Percentiles rank a stretch among this genome's conserved stretches.
Conservation (phyloP, 1,139 yeast genomes). For the Suhomyces choctaworum region DNA sequence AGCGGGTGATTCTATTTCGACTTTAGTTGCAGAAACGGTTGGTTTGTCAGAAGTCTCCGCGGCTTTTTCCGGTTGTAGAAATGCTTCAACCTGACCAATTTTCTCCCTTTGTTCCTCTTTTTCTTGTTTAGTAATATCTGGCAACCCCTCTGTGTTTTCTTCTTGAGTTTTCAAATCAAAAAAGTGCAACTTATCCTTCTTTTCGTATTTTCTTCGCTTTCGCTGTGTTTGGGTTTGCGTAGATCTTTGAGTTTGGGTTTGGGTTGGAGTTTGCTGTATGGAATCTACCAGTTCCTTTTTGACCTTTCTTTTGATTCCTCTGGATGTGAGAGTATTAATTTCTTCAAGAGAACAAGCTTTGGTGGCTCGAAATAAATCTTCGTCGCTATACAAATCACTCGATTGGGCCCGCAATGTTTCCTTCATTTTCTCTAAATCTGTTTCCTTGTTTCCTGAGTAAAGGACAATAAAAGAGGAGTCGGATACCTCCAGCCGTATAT, state of each 20-base stretch:
- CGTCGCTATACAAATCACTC: slow-evolving; percentile 4
- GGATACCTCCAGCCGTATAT: slow-evolving; percentile 4
- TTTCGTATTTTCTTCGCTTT: slow-evolving; percentile 35
- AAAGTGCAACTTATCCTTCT: slow-evolving; percentile 35
- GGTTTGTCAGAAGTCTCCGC: not conserved
- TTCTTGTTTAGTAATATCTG: not conserved
- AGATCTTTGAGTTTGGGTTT: slow-evolving; percentile 3
- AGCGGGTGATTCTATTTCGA: not conserved
- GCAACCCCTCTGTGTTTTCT: not conserved
- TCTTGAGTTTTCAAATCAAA: slow-evolving; percentile 27
- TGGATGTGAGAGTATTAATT: slow-evolving; percentile 2
- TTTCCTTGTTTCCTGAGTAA: not conserved
- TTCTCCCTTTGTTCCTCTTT: not conserved
- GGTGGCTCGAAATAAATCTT: slow-evolving; percentile 8
- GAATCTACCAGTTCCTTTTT: not conserved
- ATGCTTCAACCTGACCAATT: not conserved
- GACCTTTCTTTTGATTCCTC: slow-evolving; percentile 5
- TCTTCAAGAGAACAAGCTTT: slow-evolving; percentile 3
- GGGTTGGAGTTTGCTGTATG: slow-evolving; percentile 4
- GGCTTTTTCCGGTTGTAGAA: no score
- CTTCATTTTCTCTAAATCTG: not conserved
- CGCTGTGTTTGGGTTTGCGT: slow-evolving; percentile 14
- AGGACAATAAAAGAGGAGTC: slow-evolving; percentile 1
- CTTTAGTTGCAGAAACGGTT: not conserved
- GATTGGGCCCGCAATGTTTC: not conserved